Evolutionary conservation across 2,329 filamentous ascomycete genomes (phyloP).

Genomic region (Colletotrichum sp.): DNA sequence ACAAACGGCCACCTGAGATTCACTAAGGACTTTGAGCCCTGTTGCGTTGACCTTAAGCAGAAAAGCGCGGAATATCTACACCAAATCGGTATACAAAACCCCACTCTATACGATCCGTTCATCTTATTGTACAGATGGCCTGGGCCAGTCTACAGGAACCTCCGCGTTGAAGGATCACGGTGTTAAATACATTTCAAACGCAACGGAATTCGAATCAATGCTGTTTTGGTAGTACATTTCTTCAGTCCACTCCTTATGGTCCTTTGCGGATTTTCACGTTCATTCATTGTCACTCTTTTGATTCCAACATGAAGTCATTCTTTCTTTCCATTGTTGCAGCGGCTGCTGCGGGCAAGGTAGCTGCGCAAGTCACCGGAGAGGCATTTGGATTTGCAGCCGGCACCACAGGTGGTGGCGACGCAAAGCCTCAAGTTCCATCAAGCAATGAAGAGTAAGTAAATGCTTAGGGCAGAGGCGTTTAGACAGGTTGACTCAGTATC

Average conservation of each 20-base stretch:
- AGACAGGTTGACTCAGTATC: fast-evolving
- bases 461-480: not conserved
- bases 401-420: not conserved
- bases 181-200: not conserved
- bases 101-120: not conserved
- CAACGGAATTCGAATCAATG: not conserved
- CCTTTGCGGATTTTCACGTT: not conserved
- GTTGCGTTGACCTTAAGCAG: not conserved
- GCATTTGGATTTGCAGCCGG: not conserved
- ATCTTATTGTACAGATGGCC: not conserved
- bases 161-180: not conserved
- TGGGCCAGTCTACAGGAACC: not conserved
- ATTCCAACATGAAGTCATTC: not conserved
- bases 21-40: not conserved
- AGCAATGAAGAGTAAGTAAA: not conserved
- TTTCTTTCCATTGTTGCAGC: not conserved
- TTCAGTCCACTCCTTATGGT: not conserved
- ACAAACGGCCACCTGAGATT: not conserved
- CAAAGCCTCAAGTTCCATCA: not conserved
- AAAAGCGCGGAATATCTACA: not conserved
- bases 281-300: not conserved
- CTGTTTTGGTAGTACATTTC: not conserved
- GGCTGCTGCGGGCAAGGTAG: not conserved
- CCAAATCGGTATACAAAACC: not conserved
- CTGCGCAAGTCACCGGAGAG: not conserved